phyloP scores from a whole-genome alignment of 306 rosid genomes.

The Erythrophleum fordii region DNA sequence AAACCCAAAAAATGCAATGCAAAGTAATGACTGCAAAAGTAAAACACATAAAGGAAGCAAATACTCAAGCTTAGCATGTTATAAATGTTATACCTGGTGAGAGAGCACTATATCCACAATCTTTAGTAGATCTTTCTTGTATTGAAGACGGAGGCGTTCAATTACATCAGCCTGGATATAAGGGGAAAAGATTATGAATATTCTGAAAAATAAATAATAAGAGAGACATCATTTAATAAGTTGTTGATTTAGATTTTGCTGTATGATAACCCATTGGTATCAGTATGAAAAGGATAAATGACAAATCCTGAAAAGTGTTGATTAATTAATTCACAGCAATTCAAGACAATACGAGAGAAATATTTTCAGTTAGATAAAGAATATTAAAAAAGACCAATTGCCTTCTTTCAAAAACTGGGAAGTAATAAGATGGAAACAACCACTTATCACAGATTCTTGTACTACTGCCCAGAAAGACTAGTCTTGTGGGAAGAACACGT shows the following conservation, averaged over 20 bases:
- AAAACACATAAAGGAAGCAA: conserved; percentile 39
- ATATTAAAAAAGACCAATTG: background rate
- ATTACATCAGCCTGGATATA: conserved; percentile 91
- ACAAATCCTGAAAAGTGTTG: background rate
- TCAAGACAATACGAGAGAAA: background rate
- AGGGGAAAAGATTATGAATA: conserved; percentile 36
- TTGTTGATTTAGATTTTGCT: conserved; percentile 31
- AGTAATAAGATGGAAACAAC: background rate
- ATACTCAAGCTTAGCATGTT: conserved; percentile 33
- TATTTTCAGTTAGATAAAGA: background rate
- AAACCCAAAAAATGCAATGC: conserved; percentile 44
- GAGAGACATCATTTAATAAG: conserved; percentile 19
- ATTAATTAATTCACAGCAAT: background rate
- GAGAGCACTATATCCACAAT: conserved; percentile 95
- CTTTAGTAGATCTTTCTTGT: conserved; percentile 86
- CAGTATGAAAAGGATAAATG: conserved; percentile 3
- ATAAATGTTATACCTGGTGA: conserved; percentile 74
- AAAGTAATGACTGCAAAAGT: conserved; percentile 27
- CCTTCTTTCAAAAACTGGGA: conserved; percentile 21
- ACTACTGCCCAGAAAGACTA: background rate
- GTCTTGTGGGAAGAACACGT: conserved; percentile 19
- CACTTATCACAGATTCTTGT: background rate
- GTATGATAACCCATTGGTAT: conserved; percentile 18
- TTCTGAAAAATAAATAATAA: conserved; percentile 37
- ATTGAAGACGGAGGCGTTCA: conserved; percentile 93